Percentiles rank a stretch among this genome's conserved stretches.
Conservation (phyloP, 768 basidiomycete species). For the Panus rudis region DNA sequence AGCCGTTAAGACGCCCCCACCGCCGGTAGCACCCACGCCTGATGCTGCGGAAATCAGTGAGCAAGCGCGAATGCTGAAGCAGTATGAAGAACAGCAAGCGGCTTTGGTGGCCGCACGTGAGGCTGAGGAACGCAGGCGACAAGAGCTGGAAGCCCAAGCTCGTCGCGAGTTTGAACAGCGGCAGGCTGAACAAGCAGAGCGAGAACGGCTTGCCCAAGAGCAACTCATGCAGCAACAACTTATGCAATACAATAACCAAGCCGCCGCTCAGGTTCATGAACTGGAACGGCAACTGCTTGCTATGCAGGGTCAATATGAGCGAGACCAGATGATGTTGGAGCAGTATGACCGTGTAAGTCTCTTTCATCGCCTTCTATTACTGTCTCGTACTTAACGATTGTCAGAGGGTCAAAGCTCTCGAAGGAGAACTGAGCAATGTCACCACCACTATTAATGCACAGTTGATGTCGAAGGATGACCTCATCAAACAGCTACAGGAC, state of each 20-base stretch:
- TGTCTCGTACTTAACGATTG: not conserved
- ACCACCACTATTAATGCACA: slow-evolving; percentile 76
- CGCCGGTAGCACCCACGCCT: slow-evolving; percentile 65
- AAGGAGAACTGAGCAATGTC: slow-evolving; percentile 77
- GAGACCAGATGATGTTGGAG: slow-evolving; percentile 95
- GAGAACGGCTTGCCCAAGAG: slow-evolving; percentile 84
- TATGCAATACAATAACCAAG: slow-evolving; percentile 72
- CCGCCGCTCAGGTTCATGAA: slow-evolving; percentile 69
- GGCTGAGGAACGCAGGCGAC: slow-evolving; percentile 73
- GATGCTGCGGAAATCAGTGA: slow-evolving; percentile 72
- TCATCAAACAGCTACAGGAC: slow-evolving; percentile 93
- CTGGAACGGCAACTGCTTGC: slow-evolving; percentile 85
- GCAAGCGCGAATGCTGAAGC: slow-evolving; percentile 89
- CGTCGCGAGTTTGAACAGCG: slow-evolving; percentile 87
- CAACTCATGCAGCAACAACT: slow-evolving; percentile 79
- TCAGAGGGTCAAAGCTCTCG: slow-evolving; percentile 92
- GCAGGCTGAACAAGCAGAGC: slow-evolving; percentile 82
- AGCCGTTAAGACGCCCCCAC: slow-evolving; percentile 42
- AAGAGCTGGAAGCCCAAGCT: slow-evolving; percentile 70
- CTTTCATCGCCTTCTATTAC: not conserved
- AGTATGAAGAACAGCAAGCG: slow-evolving; percentile 95
- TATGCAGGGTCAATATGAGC: slow-evolving; percentile 95
- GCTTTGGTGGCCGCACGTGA: slow-evolving; percentile 76
- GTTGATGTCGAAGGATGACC: slow-evolving; percentile 85
- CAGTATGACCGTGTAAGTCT: slow-evolving; percentile 87